A percentile compares a stretch with the other conserved stretches of the same genome.
phyloP scores from a whole-genome alignment of 768 basidiomycete genomes.

The Phlebiopsis flavidoalba region DNA sequence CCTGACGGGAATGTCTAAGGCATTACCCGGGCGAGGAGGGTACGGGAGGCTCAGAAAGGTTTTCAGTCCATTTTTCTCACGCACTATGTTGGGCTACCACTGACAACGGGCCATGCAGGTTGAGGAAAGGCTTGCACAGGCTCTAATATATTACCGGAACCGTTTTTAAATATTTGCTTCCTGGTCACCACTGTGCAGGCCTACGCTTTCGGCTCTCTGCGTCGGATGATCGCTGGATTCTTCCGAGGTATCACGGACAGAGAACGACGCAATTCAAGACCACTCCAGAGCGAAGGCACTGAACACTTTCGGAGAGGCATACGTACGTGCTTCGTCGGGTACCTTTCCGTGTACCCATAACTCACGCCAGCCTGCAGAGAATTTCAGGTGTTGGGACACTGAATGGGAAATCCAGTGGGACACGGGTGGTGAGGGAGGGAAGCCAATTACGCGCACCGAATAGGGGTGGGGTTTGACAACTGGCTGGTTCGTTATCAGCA shows the following conservation, averaged over 20 bases:
- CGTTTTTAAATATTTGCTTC: background rate
- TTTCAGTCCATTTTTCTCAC: background rate
- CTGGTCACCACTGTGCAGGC: constrained; percentile 10
- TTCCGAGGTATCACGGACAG: constrained; percentile 8
- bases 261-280: constrained; percentile 9
- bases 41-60: constrained; percentile 10
- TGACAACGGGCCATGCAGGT: background rate
- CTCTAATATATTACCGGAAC: constrained; percentile 1
- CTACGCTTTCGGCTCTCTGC: constrained; percentile 3
- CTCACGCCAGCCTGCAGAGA: constrained; percentile 12
- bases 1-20: constrained; percentile 2
- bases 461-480: too few species aligned
- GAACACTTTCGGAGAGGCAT: constrained; percentile 15
- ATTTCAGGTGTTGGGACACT: constrained; percentile 20
- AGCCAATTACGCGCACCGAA: constrained; percentile 15
- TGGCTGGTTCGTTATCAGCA: constrained; percentile 21
- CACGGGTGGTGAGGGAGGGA: constrained; percentile 12
- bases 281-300: constrained; percentile 14
- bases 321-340: constrained; percentile 5
- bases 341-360: background rate
- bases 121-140: constrained; percentile 6
- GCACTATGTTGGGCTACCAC: background rate
- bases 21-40: constrained; percentile 13
- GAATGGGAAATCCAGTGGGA: constrained; percentile 24
- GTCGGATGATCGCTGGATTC: constrained; percentile 6